Evolutionary conservation across 495 filamentous ascomycete species (phyloP).

Genomic region (Aspergillus cristatus): DNA sequence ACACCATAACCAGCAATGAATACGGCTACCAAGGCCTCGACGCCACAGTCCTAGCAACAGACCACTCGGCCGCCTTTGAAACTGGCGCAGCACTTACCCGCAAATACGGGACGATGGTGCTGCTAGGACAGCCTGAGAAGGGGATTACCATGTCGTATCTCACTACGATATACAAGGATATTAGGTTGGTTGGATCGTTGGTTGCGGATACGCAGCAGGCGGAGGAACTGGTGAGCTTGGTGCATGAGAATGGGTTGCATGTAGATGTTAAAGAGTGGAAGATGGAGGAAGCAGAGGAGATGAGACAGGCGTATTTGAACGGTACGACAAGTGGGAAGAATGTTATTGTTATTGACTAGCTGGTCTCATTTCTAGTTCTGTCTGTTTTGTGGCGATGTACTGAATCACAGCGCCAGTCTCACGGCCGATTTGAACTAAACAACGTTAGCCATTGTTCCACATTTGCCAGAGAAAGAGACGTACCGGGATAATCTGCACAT

Average conservation of each 20-base stretch:
- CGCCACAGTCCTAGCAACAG: slow-evolving; percentile 5
- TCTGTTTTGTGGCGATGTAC: not conserved
- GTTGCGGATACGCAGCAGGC: slow-evolving; percentile 3
- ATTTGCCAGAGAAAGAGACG: slow-evolving; percentile 8
- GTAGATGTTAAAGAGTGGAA: slow-evolving; percentile 7
- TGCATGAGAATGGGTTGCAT: slow-evolving; percentile 2
- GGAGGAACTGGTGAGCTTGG: slow-evolving; percentile 1
- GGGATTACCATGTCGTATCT: slow-evolving; percentile 5
- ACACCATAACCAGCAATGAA: not conserved
- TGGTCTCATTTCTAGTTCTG: too few species aligned
- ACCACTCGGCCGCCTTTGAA: slow-evolving; percentile 7
- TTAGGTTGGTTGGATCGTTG: slow-evolving; percentile 8
- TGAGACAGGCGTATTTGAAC: slow-evolving; percentile 4
- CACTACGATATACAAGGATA: slow-evolving; percentile 6
- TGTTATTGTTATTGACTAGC: slow-evolving; percentile 2
- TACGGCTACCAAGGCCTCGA: slow-evolving; percentile 8
- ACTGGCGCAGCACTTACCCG: slow-evolving; percentile 4
- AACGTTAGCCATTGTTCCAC: slow-evolving; percentile 1
- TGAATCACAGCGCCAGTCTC: slow-evolving; percentile 15
- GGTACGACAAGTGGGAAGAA: slow-evolving; percentile 3
- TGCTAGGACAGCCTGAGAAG: slow-evolving; percentile 7
- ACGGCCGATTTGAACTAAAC: slow-evolving; percentile 32
- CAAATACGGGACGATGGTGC: slow-evolving; percentile 10
- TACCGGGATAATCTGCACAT: slow-evolving; percentile 48
- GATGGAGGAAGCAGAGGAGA: slow-evolving; percentile 5